Evolutionary conservation across 2,329 filamentous ascomycete species (phyloP).

Genomic region (Aspergillus brasiliensis): DNA sequence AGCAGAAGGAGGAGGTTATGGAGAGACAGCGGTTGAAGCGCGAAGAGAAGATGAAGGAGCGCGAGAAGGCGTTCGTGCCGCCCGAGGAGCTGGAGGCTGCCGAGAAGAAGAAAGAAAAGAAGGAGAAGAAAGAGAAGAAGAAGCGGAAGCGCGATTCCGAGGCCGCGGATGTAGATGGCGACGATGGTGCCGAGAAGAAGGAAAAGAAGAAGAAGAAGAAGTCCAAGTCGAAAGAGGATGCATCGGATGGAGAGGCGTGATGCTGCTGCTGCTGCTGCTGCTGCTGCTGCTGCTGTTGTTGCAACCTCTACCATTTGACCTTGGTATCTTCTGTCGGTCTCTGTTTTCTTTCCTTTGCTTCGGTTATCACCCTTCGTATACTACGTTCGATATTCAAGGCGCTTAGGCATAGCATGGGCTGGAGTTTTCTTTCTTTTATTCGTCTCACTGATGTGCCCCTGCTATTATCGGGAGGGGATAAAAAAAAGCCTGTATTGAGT

Average conservation of each 20-base stretch:
- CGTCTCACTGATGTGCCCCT: background rate
- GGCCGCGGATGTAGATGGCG: conserved; percentile 37
- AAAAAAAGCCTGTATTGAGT: conserved; percentile 4
- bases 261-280: background rate
- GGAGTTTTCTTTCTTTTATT: conserved; percentile 33
- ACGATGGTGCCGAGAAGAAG: conserved; percentile 55
- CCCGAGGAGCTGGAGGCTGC: conserved; percentile 71
- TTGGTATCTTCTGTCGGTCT: conserved; percentile 19
- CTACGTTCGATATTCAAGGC: conserved; percentile 26
- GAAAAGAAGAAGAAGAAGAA: conserved; percentile 60
- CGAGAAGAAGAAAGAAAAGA: conserved; percentile 51
- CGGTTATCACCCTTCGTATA: conserved; percentile 8
- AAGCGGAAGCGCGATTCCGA: conserved; percentile 43
- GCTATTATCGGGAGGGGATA: background rate
- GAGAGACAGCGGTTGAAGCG: conserved; percentile 86
- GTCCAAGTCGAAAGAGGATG: conserved; percentile 38
- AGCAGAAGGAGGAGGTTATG: conserved; percentile 74
- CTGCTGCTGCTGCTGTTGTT: background rate
- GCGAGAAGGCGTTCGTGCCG: conserved; percentile 82
- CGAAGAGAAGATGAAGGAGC: conserved; percentile 81
- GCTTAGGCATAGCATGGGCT: conserved; percentile 43
- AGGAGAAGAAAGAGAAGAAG: conserved; percentile 46
- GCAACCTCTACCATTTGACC: background rate
- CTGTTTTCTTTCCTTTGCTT: conserved; percentile 13
- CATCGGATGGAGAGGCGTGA: conserved; percentile 30